A percentile compares a stretch with the other conserved stretches of the same genome.
These are phyloP conservation scores for Persicaria tinctoria DNA, from an alignment of 148 eudicot genomes.

Conservation along the genomic window DNA sequence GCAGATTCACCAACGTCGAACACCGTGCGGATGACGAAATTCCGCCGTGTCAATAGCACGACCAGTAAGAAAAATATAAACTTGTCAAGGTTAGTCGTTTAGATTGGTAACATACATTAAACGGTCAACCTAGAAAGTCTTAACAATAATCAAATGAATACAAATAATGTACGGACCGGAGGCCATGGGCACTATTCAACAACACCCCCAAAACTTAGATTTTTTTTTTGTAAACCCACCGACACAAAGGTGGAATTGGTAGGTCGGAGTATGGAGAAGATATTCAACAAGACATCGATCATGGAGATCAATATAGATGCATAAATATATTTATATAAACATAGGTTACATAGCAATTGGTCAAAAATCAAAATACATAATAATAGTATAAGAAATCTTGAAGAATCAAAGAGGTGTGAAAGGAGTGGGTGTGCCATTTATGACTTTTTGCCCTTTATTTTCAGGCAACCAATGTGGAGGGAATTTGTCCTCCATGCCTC, in stretches of 20 bases:
- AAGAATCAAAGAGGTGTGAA: not conserved
- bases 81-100: no score
- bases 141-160: not conserved
- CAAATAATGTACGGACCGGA: not conserved
- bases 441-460: not conserved
- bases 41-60: no score
- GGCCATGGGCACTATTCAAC: not conserved
- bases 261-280: not conserved
- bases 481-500: not conserved
- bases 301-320: not conserved
- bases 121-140: no score
- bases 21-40: no score
- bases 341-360: not conserved
- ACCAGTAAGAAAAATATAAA: no score
- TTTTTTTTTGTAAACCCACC: conserved; percentile 7
- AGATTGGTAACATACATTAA: no score
- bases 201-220: not conserved
- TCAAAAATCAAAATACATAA: not conserved
- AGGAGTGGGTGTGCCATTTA: not conserved
- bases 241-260: not conserved
- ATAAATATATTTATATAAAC: not conserved
- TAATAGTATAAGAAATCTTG: not conserved
- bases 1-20: no score
- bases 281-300: not conserved
- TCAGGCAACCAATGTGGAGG: not conserved